phyloP scores from a whole-genome alignment of 768 basidiomycete genomes.

The Scleroderma citrinum region DNA sequence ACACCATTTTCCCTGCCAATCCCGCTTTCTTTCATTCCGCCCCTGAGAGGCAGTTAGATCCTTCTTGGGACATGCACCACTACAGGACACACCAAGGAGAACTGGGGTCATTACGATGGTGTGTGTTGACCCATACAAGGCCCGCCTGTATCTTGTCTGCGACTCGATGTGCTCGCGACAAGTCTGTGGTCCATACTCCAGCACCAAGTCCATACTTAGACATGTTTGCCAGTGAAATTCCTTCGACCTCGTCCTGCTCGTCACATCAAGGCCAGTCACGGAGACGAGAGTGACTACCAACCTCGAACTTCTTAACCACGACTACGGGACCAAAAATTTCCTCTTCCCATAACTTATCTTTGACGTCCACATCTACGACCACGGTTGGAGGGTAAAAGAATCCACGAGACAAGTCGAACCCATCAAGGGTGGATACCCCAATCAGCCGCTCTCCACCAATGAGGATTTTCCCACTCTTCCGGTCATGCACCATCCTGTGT shows the following conservation, averaged over 20 bases:
- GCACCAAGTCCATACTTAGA: constrained; percentile 79
- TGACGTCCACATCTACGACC: constrained; percentile 47
- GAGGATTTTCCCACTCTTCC: constrained; percentile 44
- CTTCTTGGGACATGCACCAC: neutral
- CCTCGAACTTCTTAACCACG: constrained; percentile 50
- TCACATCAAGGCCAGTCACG: neutral
- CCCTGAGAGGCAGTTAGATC: constrained; percentile 44
- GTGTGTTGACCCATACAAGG: constrained; percentile 84
- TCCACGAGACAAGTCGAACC: constrained; percentile 63
- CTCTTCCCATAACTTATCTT: constrained; percentile 71
- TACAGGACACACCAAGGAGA: constrained; percentile 62
- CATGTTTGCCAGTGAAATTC: constrained; percentile 62
- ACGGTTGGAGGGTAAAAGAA: constrained; percentile 80
- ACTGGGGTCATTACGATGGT: constrained; percentile 85
- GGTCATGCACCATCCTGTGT: constrained; percentile 45
- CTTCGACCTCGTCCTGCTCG: constrained; percentile 55
- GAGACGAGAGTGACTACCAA: constrained; percentile 26
- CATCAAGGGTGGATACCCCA: constrained; percentile 59
- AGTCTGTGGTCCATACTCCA: constrained; percentile 71
- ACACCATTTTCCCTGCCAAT: constrained; percentile 83
- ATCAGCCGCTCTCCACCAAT: constrained; percentile 63
- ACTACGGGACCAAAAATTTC: constrained; percentile 88
- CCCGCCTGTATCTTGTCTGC: constrained; percentile 67
- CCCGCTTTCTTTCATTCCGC: constrained; percentile 87
- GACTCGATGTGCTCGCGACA: constrained; percentile 73